Base-by-base conservation (phyloP, 768 basidiomycete species). In the Auriscalpium microsporum region DNA sequence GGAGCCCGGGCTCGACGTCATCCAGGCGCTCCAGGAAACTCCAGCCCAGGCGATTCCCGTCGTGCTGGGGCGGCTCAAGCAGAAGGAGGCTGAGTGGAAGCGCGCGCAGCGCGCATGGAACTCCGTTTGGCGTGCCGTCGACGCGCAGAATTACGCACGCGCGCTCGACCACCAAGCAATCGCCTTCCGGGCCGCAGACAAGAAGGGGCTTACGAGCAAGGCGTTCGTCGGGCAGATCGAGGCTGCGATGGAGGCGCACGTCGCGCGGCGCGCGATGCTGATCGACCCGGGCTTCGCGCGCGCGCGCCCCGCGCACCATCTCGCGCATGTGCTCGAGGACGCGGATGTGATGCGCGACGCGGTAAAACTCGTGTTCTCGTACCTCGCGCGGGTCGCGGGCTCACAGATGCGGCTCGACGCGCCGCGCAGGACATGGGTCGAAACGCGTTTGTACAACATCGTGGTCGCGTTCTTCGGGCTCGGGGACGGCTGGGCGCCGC, bases 81-180 rank as follows among this genome's bases (percentile, higher is more conserved):
- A 88, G 69, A 98, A 98, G 72, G 95, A 98, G 67, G 93, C 93
- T 58, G 95, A 98, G 67, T 99, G 96, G 96, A 96, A 94, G 71
- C 80, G 93, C 19, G 95, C 93, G 16, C 93, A 96, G 68, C 72
- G 93, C 52, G 96, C 96, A 71, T 99, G 96, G 96, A 97, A 97
- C 73, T 90, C 95, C 68, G 89, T 97, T 51, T 99, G 96, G 96
- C 75, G 94, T 50, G 95, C 96, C 72, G 91, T 95, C 33, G 92
- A 98, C 63, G 90, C 90, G 28, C 79, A 90, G 63, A 98, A 98
- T 71, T 97, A 90, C 66, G 80, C 84, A 71, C 94, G 93, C 75
- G 87, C 89, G 52, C 78, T 98, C 63, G 95, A 99, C 67, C 91
- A 95, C 64, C 92, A 94, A 67, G 90, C 85, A 9, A 87, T 95